These are phyloP conservation scores for Ophiostoma pallidulum DNA, from an alignment of 2,329 filamentous ascomycete genomes.

Conservation along the genomic window DNA sequence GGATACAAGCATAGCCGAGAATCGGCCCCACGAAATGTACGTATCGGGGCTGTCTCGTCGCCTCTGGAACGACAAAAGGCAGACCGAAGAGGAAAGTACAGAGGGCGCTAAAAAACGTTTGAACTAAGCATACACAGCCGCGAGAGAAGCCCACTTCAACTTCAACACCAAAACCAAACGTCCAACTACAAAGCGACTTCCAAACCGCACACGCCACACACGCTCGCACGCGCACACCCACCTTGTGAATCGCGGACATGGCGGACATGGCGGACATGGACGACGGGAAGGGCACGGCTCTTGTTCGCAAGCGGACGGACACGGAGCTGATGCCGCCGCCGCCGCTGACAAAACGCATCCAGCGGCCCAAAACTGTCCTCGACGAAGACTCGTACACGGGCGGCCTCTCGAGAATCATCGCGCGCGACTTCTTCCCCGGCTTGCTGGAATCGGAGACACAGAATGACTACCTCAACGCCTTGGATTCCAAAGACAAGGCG, in stretches of 20 bases:
- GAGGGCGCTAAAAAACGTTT: no score
- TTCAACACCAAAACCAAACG: no score
- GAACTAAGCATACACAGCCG: no score
- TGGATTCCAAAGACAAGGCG: conserved; percentile 72
- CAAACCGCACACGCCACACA: background rate
- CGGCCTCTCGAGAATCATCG: conserved; percentile 86
- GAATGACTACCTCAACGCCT: conserved; percentile 82
- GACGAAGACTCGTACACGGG: conserved; percentile 93
- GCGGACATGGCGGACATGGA: conserved; percentile 11
- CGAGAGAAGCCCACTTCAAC: no score
- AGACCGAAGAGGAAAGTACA: no score
- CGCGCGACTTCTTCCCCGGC: conserved; percentile 92
- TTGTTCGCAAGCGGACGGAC: conserved; percentile 60
- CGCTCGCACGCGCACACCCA: no score
- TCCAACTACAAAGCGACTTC: no score
- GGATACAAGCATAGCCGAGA: background rate
- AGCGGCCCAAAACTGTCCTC: conserved; percentile 76
- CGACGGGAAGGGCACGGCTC: conserved; percentile 39
- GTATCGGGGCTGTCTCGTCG: no score
- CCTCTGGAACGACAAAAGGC: no score
- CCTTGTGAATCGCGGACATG: no score
- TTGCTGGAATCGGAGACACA: conserved; percentile 78
- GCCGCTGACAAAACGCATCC: conserved; percentile 77
- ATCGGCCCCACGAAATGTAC: background rate
- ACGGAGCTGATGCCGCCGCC: conserved; percentile 80